These are phyloP conservation scores for Xylaria flabelliformis DNA, from an alignment of 495 filamentous ascomycete genomes.

Conservation along the genomic window DNA sequence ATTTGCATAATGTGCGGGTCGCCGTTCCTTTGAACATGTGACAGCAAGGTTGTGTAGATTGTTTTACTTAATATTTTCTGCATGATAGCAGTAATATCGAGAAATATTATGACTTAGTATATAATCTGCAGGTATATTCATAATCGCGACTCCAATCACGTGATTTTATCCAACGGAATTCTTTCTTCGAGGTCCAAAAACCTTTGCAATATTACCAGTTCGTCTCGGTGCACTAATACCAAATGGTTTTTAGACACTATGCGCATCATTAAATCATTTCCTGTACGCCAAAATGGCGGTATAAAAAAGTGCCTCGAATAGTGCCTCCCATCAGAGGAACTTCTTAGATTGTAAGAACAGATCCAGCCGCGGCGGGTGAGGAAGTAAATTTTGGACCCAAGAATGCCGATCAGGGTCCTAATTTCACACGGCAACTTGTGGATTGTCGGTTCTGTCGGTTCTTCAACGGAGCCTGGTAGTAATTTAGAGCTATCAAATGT, in stretches of 20 bases:
- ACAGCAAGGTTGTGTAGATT: too few species aligned
- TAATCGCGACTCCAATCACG: too few species aligned
- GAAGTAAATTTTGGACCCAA: constrained; percentile 30
- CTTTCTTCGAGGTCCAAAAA: constrained; percentile 38
- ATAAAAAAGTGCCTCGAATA: constrained; percentile 37
- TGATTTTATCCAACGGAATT: not conserved
- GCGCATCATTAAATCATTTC: constrained; percentile 26
- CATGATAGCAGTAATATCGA: not conserved
- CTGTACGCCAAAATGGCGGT: constrained; percentile 35
- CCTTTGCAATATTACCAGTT: constrained; percentile 34
- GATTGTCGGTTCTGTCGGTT: not conserved
- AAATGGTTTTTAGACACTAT: constrained; percentile 31
- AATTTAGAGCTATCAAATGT: constrained; percentile 6
- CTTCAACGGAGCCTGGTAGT: not conserved
- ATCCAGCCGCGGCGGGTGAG: constrained; percentile 33
- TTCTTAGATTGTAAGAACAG: constrained; percentile 31
- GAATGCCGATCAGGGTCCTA: constrained; percentile 26
- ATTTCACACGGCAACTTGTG: constrained; percentile 5
- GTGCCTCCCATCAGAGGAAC: constrained; percentile 4
- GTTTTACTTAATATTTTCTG: too few species aligned
- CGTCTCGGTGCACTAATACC: constrained; percentile 31
- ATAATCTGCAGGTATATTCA: not conserved
- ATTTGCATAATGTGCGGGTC: too few species aligned
- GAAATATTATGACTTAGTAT: not conserved
- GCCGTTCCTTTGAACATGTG: too few species aligned